Evolutionary conservation across 306 rosid species (phyloP).

Genomic region (Canavalia gladiata): DNA sequence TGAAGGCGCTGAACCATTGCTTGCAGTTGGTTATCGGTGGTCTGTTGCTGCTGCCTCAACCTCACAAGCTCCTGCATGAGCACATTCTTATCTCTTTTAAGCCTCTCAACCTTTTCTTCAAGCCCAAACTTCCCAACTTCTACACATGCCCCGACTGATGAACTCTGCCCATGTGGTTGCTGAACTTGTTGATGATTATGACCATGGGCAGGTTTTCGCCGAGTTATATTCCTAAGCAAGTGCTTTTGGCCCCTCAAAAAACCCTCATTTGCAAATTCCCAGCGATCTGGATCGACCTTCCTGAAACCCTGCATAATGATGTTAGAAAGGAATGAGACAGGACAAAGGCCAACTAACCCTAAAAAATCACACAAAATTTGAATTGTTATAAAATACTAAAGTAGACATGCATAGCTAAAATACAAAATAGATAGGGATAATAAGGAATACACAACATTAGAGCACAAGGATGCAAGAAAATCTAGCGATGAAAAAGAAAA

Average conservation of each 20-base stretch:
- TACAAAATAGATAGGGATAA: constrained; percentile 5
- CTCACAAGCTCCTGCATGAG: constrained; percentile 98
- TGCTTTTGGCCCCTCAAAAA: constrained; percentile 96
- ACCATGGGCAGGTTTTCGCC: constrained; percentile 95
- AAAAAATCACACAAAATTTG: constrained; percentile 12
- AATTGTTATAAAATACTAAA: constrained; percentile 3
- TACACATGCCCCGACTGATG: constrained; percentile 89
- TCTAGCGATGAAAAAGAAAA: not conserved
- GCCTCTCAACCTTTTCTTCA: constrained; percentile 97
- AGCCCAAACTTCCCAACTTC: constrained; percentile 99
- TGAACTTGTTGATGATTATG: constrained; percentile 73
- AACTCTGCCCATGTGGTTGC: constrained; percentile 77
- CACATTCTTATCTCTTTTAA: constrained; percentile 96
- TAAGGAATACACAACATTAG: constrained; percentile 21
- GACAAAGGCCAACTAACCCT: not conserved
- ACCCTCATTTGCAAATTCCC: constrained; percentile 99
- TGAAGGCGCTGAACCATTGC: constrained; percentile 94
- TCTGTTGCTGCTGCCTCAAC: constrained; percentile 97
- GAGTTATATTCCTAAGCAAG: constrained; percentile 80
- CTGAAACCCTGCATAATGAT: constrained; percentile 79
- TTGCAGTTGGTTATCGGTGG: constrained; percentile 93
- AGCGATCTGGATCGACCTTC: constrained; percentile 98
- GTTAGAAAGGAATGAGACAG: constrained; percentile 16
- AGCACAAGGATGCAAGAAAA: not conserved
- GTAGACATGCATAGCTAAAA: constrained; percentile 34